These are phyloP conservation scores for Blastocystis sp. DNA, from an alignment of 352 stramenopile genomes.

Conservation along the genomic window DNA sequence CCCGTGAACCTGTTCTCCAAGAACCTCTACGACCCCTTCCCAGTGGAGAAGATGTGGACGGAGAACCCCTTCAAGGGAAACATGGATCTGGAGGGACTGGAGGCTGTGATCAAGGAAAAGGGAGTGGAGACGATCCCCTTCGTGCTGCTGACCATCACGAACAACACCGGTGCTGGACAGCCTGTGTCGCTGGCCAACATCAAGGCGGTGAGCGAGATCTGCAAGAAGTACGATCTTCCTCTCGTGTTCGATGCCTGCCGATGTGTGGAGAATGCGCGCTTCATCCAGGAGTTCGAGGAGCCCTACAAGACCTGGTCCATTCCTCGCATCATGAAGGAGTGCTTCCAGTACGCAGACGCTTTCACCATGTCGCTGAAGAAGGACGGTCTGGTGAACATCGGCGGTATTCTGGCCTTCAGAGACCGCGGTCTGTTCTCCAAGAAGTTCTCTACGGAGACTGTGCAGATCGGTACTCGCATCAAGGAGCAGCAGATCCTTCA, in stretches of 20 bases:
- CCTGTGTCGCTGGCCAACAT: constrained; percentile 61
- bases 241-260: constrained; percentile 60
- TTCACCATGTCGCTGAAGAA: constrained; percentile 62
- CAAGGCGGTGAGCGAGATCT: constrained; percentile 51
- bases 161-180: constrained; percentile 57
- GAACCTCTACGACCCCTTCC: constrained; percentile 51
- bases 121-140: constrained; percentile 57
- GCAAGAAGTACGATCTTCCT: constrained; percentile 50
- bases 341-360: constrained; percentile 37
- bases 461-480: constrained; percentile 58
- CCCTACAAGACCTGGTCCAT: constrained; percentile 49
- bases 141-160: constrained; percentile 60
- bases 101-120: constrained; percentile 46
- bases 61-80: constrained; percentile 60
- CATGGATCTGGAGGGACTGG: constrained; percentile 50
- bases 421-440: constrained; percentile 48
- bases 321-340: constrained; percentile 51
- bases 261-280: constrained; percentile 57
- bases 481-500: constrained; percentile 62
- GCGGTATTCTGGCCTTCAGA: constrained; percentile 58
- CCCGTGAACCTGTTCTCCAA: constrained; percentile 59
- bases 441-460: constrained; percentile 56
- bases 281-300: constrained; percentile 62
- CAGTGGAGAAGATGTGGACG: constrained; percentile 59
- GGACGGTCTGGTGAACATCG: constrained; percentile 61